Evolutionary conservation across 768 basidiomycete genomes (phyloP).

Genomic region (Suillus subluteus): DNA sequence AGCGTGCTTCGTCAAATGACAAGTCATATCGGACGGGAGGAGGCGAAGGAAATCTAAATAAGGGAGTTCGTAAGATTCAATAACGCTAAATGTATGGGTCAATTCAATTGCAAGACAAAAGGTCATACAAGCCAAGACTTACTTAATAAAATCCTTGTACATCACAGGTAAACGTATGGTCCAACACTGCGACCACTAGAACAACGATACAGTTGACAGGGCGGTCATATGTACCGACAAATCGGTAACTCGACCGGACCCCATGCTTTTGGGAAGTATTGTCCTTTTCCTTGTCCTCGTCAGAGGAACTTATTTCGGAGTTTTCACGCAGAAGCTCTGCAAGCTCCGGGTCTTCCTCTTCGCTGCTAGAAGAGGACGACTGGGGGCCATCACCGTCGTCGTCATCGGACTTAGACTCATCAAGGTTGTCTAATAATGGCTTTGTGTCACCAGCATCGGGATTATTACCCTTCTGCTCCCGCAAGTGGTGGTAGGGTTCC

Average conservation of each 20-base stretch:
- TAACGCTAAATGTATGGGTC: constrained; percentile 50
- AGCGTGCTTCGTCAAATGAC: constrained; percentile 75
- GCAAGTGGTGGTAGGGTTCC: constrained; percentile 58
- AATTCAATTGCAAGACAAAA: constrained; percentile 3
- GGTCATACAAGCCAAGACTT: constrained; percentile 27
- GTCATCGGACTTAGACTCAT: constrained; percentile 22
- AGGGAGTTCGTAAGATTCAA: constrained; percentile 77
- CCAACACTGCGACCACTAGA: constrained; percentile 78
- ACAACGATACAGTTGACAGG: constrained; percentile 64
- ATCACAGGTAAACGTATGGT: constrained; percentile 75
- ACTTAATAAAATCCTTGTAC: constrained; percentile 78
- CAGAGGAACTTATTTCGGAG: constrained; percentile 37
- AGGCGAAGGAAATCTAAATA: constrained; percentile 74
- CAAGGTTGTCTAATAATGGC: constrained; percentile 5
- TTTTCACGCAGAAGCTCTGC: constrained; percentile 42
- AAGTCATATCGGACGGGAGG: constrained; percentile 61
- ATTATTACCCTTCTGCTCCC: constrained; percentile 37
- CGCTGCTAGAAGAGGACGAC: constrained; percentile 20
- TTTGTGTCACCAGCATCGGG: constrained; percentile 14
- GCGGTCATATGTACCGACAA: constrained; percentile 37
- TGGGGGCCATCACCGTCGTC: constrained; percentile 13
- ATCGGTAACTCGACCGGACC: constrained; percentile 17
- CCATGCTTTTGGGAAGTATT: constrained; percentile 13
- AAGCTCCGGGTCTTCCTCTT: constrained; percentile 40
- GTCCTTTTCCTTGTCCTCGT: constrained; percentile 21